Evolutionary conservation across 2,329 filamentous ascomycete species (phyloP), one percentile per base, ranked within the genome.

Genomic region (Coniochaeta sp.): DNA sequence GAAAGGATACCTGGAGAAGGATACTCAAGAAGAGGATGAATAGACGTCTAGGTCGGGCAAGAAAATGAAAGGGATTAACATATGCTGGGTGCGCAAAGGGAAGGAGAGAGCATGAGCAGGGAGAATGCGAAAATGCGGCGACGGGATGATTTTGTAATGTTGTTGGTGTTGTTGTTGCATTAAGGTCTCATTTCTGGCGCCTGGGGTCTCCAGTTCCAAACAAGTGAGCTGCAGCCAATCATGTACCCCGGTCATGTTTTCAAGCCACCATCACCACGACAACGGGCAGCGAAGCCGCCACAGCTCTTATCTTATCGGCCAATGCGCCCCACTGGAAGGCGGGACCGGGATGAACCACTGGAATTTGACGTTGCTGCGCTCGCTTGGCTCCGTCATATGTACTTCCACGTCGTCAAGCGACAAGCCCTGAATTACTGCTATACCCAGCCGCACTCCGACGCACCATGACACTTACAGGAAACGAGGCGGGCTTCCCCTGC

Each of bases 401-500:
- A 42, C 32, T 45, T n/a, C n/a, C 30, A 51, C 42, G 50, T 30
- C 27, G 27, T 30, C 6, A 30, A n/a, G n/a, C n/a, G n/a, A n/a
- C n/a, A n/a, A n/a, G n/a, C n/a, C n/a, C n/a, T n/a, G n/a, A n/a
- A n/a, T n/a, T n/a, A n/a, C n/a, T n/a, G n/a, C n/a, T n/a, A n/a
- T n/a, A n/a, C n/a, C n/a, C 35, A 10, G 18, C 14, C 31, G 9
- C 6, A 47, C 20, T 9, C 9, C 30, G n/a, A 32, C n/a, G 12
- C 58, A 63, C 58, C 64, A 76, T 75, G 71, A 64, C 69, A 55
- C 63, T 63, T 59, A 59, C 58, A 31, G 24, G 51, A 20, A 57
- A 65, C 53, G 75, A 78, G 58, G 58, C 71, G 47, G 71, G 74
- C 14, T 86, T 85, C 60, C 82, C 83, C 49, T 86, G 82, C 67